A percentile compares a stretch with the other conserved stretches of the same genome.
Conservation (phyloP, 129 eudicot species). For the Heracleum sosnowskyi region DNA sequence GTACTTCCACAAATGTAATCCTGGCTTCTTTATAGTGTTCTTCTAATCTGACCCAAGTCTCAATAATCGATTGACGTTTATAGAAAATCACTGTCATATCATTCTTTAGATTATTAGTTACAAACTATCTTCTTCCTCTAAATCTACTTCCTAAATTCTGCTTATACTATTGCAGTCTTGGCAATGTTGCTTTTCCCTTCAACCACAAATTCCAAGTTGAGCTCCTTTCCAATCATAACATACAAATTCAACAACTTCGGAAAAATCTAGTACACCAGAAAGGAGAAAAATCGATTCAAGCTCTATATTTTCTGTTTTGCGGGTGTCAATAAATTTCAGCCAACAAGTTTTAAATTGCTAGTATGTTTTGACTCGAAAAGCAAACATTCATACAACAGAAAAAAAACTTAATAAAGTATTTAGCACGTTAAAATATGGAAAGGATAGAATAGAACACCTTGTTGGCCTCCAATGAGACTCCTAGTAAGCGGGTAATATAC, state of each 20-base stretch:
- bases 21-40: background rate
- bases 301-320: background rate
- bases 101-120: background rate
- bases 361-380: background rate
- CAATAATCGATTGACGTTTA: background rate
- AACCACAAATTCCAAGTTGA: background rate
- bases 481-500: constrained; percentile 57
- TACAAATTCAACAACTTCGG: background rate
- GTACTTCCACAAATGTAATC: background rate
- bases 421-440: background rate
- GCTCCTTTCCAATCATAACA: background rate
- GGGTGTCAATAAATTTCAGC: background rate
- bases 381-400: background rate
- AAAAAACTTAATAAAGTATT: constrained; percentile 1
- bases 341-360: background rate
- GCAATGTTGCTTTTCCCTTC: background rate
- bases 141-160: background rate
- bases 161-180: background rate
- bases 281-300: background rate
- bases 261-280: background rate
- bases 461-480: constrained; percentile 63
- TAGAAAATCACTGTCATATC: background rate
- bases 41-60: background rate
- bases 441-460: constrained; percentile 37
- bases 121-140: background rate